Conservation (phyloP, 2,329 filamentous ascomycete species). For the Polytolypa hystricis region DNA sequence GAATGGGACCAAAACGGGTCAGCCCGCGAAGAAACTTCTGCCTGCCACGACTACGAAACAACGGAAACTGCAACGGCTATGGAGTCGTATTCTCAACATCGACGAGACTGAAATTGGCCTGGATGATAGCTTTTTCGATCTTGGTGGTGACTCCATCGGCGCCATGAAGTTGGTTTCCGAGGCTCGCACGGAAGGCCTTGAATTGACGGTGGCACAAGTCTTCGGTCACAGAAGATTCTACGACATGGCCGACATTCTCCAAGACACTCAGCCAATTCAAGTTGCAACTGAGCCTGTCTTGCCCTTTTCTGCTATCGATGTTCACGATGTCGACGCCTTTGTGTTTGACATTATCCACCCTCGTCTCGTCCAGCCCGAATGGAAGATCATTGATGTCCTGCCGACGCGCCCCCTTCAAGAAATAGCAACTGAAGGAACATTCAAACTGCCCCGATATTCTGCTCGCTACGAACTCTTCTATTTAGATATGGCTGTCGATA, state of each 20-base stretch:
- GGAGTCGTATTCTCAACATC: constrained; percentile 38
- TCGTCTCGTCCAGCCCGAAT: constrained; percentile 34
- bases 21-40: constrained; percentile 9
- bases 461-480: constrained; percentile 51
- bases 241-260: constrained; percentile 35
- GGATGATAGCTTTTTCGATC: constrained; percentile 45
- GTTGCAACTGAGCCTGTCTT: constrained; percentile 16
- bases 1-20: constrained; percentile 39
- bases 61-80: constrained; percentile 34
- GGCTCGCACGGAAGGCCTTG: constrained; percentile 38
- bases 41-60: constrained; percentile 8
- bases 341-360: constrained; percentile 34
- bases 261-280: background rate
- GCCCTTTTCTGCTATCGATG: constrained; percentile 40
- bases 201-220: constrained; percentile 45
- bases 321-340: constrained; percentile 28
- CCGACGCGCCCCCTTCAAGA: constrained; percentile 46
- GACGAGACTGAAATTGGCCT: constrained; percentile 36
- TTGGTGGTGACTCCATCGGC: constrained; percentile 47
- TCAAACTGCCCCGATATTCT: constrained; percentile 47
- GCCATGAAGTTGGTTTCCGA: constrained; percentile 51
- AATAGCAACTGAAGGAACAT: constrained; percentile 47
- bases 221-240: constrained; percentile 27
- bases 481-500: constrained; percentile 40
- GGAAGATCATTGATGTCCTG: constrained; percentile 41